phyloP scores from a whole-genome alignment of 148 eudicot species.

The Tetragonia tetragonoides region DNA sequence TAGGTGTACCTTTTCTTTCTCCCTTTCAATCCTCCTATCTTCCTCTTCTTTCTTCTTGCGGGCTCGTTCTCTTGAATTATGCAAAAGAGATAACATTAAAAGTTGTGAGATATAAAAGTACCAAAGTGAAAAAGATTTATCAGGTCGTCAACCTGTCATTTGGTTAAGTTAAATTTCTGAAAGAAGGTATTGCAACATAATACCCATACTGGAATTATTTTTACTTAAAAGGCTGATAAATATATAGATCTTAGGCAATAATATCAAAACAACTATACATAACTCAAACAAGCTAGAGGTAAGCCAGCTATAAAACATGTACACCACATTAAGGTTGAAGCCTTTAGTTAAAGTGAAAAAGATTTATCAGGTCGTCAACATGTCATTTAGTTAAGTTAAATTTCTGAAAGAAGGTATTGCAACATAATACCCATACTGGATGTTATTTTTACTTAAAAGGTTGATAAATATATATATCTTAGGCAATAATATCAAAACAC shows the following conservation, averaged over 20 bases:
- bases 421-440: background rate
- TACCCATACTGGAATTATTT: background rate
- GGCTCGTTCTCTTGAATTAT: conserved; percentile 69
- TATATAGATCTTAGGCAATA: background rate
- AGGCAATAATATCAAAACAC: background rate
- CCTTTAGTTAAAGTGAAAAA: background rate
- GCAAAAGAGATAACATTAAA: conserved; percentile 2
- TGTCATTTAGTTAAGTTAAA: background rate
- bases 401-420: background rate
- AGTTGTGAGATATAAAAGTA: background rate
- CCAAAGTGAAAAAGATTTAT: background rate
- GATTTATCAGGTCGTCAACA: background rate
- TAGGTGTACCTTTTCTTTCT: conserved; percentile 78
- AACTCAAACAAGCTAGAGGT: background rate
- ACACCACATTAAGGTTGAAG: too few relatives aligned
- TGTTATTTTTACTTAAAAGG: background rate
- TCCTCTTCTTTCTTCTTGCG: conserved; percentile 99
- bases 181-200: background rate
- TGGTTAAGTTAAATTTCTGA: background rate
- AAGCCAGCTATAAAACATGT: background rate
- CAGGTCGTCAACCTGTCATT: background rate
- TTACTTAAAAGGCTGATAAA: background rate
- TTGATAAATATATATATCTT: background rate
- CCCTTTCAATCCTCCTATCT: conserved; percentile 84
- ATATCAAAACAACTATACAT: background rate